Conservation (phyloP, 768 basidiomycete species). For the Agrocybe pediades region DNA sequence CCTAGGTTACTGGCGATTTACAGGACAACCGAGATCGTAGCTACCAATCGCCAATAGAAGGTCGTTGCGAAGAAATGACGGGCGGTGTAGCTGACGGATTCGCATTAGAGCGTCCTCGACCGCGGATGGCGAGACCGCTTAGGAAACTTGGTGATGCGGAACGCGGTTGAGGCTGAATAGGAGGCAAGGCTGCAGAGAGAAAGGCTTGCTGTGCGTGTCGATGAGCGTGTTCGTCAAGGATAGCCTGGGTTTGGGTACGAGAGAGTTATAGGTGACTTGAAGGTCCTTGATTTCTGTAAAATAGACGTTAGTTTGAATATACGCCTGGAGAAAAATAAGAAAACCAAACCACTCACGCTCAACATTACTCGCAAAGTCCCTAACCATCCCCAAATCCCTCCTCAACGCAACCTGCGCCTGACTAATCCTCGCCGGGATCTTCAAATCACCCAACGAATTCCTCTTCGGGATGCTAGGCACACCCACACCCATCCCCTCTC, state of each 20-base stretch:
- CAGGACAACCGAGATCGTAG: too few relatives aligned
- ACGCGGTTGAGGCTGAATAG: slow-evolving; percentile 16
- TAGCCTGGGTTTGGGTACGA: slow-evolving; percentile 53
- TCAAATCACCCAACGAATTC: slow-evolving; percentile 72
- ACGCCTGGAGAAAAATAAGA: too few relatives aligned
- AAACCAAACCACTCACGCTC: slow-evolving; percentile 59
- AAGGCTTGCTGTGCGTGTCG: slow-evolving; percentile 12
- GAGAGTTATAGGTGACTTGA: slow-evolving; percentile 53
- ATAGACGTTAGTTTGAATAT: too few relatives aligned
- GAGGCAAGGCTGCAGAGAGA: not conserved
- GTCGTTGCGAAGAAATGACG: not conserved
- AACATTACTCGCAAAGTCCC: slow-evolving; percentile 82
- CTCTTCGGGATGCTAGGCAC: slow-evolving; percentile 37
- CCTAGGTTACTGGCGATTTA: too few relatives aligned
- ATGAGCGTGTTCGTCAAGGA: slow-evolving; percentile 48
- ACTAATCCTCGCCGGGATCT: slow-evolving; percentile 74
- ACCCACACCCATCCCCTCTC: too few relatives aligned
- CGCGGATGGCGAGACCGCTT: slow-evolving; percentile 35
- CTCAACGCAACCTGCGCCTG: slow-evolving; percentile 63
- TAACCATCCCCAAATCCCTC: slow-evolving; percentile 78
- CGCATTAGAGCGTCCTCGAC: slow-evolving; percentile 60
- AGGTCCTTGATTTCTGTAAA: slow-evolving; percentile 72
- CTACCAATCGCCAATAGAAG: not conserved
- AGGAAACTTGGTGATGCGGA: slow-evolving; percentile 52
- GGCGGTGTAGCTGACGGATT: slow-evolving; percentile 32